These are phyloP conservation scores for Gloeopeniophorella convolvens DNA, from an alignment of 768 basidiomycete species.

Conservation along the genomic window DNA sequence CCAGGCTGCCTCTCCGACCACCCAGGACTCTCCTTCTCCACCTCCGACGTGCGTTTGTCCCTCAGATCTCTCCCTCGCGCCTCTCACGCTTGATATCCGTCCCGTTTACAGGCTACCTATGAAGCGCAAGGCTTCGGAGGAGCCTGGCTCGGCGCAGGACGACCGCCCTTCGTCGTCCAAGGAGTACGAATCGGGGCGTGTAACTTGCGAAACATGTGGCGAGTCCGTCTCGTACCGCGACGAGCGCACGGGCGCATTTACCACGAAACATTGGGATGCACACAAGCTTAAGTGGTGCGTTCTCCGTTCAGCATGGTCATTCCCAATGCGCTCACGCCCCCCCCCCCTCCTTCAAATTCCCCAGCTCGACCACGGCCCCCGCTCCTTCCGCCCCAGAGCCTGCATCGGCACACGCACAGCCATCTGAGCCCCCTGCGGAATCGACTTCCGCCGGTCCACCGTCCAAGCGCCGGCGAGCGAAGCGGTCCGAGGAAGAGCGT, in stretches of 20 bases:
- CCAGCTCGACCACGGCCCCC: slow-evolving; percentile 2
- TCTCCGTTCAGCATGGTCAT: not conserved
- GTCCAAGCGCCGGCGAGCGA: slow-evolving; percentile 60
- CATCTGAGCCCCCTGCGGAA: not conserved
- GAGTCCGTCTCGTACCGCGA: slow-evolving; percentile 61
- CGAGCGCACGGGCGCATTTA: slow-evolving; percentile 54
- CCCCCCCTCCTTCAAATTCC: not conserved
- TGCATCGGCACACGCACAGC: not conserved
- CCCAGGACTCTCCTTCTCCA: not conserved
- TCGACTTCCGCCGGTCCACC: slow-evolving; percentile 14
- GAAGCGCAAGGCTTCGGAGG: slow-evolving; percentile 11
- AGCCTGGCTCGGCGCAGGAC: not conserved
- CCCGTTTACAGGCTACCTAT: not conserved
- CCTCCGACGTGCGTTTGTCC: not conserved
- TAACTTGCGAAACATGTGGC: slow-evolving; percentile 61
- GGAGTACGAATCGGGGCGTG: slow-evolving; percentile 61
- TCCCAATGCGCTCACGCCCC: not conserved
- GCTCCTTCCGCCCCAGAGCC: slow-evolving; percentile 4
- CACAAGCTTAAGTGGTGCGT: slow-evolving; percentile 53
- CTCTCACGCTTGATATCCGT: too few relatives aligned
- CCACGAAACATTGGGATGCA: slow-evolving; percentile 60
- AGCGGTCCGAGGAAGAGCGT: slow-evolving; percentile 71
- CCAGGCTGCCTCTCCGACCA: not conserved
- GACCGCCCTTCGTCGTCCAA: slow-evolving; percentile 10
- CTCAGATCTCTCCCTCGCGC: too few relatives aligned